A percentile compares a stretch with the other conserved stretches of the same genome.
These are phyloP conservation scores for Phytophthora boehmeriae DNA, from an alignment of 352 stramenopile genomes.

Conservation along the genomic window DNA sequence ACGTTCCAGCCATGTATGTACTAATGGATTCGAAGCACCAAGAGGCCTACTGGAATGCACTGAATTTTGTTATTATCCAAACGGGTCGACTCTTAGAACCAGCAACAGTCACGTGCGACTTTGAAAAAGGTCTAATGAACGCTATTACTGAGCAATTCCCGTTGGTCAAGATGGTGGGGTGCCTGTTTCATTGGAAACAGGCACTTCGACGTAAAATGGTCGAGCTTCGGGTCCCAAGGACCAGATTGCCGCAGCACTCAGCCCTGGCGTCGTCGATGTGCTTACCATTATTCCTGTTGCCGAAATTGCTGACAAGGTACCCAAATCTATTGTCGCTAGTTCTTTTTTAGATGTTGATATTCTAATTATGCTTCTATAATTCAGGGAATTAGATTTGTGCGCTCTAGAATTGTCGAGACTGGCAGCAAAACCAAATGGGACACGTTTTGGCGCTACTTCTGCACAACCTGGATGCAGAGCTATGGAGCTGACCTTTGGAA, in stretches of 20 bases:
- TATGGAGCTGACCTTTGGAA: slow-evolving; percentile 10
- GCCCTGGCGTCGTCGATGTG: slow-evolving; percentile 7
- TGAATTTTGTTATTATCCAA: slow-evolving; percentile 15
- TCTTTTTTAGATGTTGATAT: too few species aligned
- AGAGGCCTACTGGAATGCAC: slow-evolving; percentile 8
- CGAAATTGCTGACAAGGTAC: slow-evolving; percentile 54
- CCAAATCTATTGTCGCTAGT: too few species aligned
- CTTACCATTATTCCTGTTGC: slow-evolving; percentile 13
- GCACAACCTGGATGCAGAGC: too few species aligned
- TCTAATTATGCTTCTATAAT: too few species aligned
- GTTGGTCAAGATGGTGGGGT: slow-evolving; percentile 10
- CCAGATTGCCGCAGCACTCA: slow-evolving; percentile 2
- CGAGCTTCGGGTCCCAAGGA: slow-evolving; percentile 1
- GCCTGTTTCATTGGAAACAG: slow-evolving; percentile 23
- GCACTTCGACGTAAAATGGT: slow-evolving; percentile 21
- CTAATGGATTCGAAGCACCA: slow-evolving; percentile 15
- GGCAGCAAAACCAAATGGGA: slow-evolving; percentile 10
- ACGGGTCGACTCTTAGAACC: slow-evolving; percentile 6
- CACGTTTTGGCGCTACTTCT: slow-evolving; percentile 14
- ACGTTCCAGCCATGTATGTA: slow-evolving; percentile 1
- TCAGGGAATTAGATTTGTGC: slow-evolving; percentile 2
- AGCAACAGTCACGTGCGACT: slow-evolving; percentile 11
- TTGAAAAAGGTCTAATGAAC: slow-evolving; percentile 18
- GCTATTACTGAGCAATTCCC: slow-evolving; percentile 16
- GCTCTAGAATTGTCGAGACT: neutral